Conservation (phyloP, 306 rosid genomes). For the Casuarina equisetifolia region DNA sequence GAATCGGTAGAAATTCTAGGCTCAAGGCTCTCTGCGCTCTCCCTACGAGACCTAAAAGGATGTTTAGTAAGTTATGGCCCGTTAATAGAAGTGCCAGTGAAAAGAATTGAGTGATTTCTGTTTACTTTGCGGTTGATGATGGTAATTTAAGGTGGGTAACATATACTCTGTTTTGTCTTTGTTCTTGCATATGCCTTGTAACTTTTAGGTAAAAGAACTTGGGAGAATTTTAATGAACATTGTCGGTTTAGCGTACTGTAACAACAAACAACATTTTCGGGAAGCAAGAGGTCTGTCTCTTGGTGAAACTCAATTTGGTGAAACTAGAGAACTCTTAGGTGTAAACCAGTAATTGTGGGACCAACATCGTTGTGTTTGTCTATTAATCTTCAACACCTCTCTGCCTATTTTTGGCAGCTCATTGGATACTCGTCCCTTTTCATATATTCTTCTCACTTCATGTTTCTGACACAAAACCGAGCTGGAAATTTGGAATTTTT, state of each 20-base stretch:
- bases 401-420: constrained; percentile 44
- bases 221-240: constrained; percentile 62
- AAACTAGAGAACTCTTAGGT: constrained; percentile 52
- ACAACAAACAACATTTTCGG: constrained; percentile 60
- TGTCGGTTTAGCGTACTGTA: constrained; percentile 64
- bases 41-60: constrained; percentile 81
- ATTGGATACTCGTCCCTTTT: constrained; percentile 41
- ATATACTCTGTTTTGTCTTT: constrained; percentile 40
- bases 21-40: constrained; percentile 64
- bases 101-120: constrained; percentile 65
- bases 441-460: constrained; percentile 33
- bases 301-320: constrained; percentile 40
- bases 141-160: constrained; percentile 50
- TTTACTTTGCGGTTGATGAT: constrained; percentile 33
- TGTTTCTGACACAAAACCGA: constrained; percentile 36
- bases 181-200: constrained; percentile 38
- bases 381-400: constrained; percentile 55
- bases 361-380: constrained; percentile 56
- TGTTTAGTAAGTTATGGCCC: constrained; percentile 90
- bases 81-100: constrained; percentile 62
- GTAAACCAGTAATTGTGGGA: constrained; percentile 65
- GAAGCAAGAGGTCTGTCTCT: constrained; percentile 41
- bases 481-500: constrained; percentile 37
- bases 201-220: constrained; percentile 52
- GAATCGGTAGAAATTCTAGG: constrained; percentile 56